These are phyloP conservation scores for Phaseolus coccineus DNA, from an alignment of 331 rosid genomes.

Conservation along the genomic window DNA sequence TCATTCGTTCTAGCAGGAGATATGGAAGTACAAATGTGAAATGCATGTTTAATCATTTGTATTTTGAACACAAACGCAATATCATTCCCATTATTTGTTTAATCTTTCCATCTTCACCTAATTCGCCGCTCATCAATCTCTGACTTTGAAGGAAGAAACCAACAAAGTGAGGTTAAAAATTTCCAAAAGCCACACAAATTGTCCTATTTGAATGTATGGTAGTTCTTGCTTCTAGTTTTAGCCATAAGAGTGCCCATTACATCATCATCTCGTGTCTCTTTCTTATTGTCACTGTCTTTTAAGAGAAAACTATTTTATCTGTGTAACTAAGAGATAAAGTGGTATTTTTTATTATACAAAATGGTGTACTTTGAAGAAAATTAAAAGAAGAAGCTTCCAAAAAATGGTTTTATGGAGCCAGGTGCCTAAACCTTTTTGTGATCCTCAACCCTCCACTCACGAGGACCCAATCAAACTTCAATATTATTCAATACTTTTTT, in stretches of 20 bases:
- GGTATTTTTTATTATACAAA: too few species aligned
- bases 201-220: background rate
- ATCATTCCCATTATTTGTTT: background rate
- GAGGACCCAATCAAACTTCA: slow-evolving; percentile 34
- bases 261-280: background rate
- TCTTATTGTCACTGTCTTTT: too few species aligned
- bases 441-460: slow-evolving; percentile 11
- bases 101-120: background rate
- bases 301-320: too few species aligned
- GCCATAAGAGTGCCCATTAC: background rate
- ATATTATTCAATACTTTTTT: background rate
- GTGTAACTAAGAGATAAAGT: too few species aligned
- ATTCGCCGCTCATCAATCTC: background rate
- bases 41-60: too few species aligned
- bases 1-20: too few species aligned
- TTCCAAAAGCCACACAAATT: background rate
- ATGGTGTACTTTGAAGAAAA: too few species aligned
- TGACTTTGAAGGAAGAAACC: slow-evolving; percentile 20
- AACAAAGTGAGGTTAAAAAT: background rate
- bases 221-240: background rate
- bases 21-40: too few species aligned
- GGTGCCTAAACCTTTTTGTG: background rate
- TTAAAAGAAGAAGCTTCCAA: too few species aligned
- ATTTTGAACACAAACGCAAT: too few species aligned
- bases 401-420: too few species aligned